Base-by-base conservation (phyloP, 208 protist genomes). In the Lotmaria passim region DNA sequence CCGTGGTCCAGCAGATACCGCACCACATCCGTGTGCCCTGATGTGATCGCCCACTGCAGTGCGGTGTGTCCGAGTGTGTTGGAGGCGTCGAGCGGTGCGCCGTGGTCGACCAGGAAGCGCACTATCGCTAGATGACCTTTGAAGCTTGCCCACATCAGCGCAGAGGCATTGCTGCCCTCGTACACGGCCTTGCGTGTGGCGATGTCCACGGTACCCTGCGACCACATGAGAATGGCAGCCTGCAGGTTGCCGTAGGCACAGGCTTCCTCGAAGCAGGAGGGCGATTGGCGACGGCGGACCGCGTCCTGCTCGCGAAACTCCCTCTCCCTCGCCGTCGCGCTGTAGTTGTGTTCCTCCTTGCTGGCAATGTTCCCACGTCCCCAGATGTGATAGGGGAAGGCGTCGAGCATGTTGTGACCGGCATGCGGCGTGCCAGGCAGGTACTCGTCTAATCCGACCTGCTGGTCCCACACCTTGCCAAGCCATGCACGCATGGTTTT, bases 131-230 rank as follows among this genome's bases (percentile, higher is more conserved):
- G 62, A 31, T 95, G 87, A 1, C 86, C 82, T 34, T 75, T 69
- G 30, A 86, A 73, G 14, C 73, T 34, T 23, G 87, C 85, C 87
- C 85, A 92, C 87, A 95, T 93, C 10, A 95, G 80, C 21, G 81
- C 59, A 1, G 90, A 86, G 6, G 81, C 90, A 46, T 81, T 78
- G 66, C 34, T 79, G 68, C 81, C 81, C 17, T 86, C 83, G 61
- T 87, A 86, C n/a, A 81, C 11, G 12, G 69, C 71, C 2, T 34
- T 50, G 24, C 79, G 76, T 0, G 47, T 69, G 0, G 74, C 34
- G 47, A 93, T 52, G 57, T 85, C 64, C 23, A 85, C 60, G 12
- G 43, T 47, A n/a, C 86, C 83, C 68, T 92, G 85, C 7, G 75
- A 75, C 75, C 81, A 92, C 62, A 80, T 70, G 21, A 78, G 48